Conservation (phyloP, 2,329 filamentous ascomycete species). For the Aspergillus ruber region DNA sequence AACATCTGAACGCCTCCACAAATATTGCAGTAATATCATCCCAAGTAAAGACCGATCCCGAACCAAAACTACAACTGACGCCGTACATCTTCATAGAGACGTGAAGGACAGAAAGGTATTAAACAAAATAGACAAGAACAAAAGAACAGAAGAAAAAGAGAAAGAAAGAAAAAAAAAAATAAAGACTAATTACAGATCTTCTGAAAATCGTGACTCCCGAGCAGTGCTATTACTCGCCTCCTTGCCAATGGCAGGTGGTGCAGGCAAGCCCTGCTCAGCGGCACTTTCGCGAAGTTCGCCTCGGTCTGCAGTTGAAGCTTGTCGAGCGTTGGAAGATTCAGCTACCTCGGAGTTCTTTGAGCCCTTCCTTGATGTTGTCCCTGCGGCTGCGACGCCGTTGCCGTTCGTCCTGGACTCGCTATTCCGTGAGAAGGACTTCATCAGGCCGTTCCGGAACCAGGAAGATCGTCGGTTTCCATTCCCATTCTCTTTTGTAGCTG, state of each 20-base stretch:
- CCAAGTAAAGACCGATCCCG: no score
- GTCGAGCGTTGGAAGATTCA: constrained; percentile 7
- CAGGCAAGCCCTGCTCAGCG: constrained; percentile 23
- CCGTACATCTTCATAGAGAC: not conserved
- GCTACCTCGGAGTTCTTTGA: constrained; percentile 5
- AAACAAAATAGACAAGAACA: not conserved
- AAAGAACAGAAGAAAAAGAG: not conserved
- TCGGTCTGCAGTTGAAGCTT: constrained; percentile 12
- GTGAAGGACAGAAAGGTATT: not conserved
- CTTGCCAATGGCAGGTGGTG: constrained; percentile 22
- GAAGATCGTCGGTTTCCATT: constrained; percentile 13
- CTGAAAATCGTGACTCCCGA: constrained; percentile 32
- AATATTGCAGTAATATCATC: no score
- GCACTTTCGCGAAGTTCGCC: constrained; percentile 24
- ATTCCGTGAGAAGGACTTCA: constrained; percentile 19
- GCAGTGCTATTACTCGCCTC: constrained; percentile 17
- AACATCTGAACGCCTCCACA: no score
- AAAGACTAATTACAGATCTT: constrained; percentile 23
- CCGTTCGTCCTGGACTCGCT: constrained; percentile 16
- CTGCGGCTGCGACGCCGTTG: constrained; percentile 8
- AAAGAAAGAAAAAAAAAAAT: not conserved
- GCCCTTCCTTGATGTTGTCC: not conserved
- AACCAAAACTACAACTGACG: not conserved
- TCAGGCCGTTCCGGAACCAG: constrained; percentile 22
- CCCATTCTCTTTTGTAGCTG: constrained; percentile 11